Base-by-base conservation (phyloP, 192 early-diverging fungal genomes). In the Tieghemiomyces parasiticus region DNA sequence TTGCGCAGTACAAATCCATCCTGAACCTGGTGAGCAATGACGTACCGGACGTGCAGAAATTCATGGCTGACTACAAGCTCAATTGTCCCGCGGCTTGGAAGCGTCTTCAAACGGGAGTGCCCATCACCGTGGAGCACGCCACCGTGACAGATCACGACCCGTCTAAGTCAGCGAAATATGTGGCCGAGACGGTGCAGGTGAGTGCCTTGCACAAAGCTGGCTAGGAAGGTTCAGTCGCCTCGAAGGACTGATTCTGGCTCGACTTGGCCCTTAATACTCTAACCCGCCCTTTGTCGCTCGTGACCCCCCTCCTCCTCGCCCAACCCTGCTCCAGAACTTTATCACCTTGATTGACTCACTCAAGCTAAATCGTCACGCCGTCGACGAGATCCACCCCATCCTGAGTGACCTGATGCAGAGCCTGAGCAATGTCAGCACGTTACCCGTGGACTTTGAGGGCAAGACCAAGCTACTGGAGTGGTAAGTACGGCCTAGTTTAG, bases 311-410 rank as follows among this genome's bases (percentile, higher is more conserved):
- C n/a, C n/a, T n/a, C n/a, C n/a, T n/a, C n/a, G n/a, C n/a, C n/a
- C n/a, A n/a, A n/a, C n/a, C n/a, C n/a, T n/a, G n/a, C n/a, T n/a
- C n/a, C 74, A 87, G 76, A 78, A 78, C 58, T 98, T 95, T 66
- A 95, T 95, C 60, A 98, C 92, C 1, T 73, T 88, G 0, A 86
- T 93, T 87, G 93, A 98, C 69, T 78, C 79, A 9, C 75, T 98
- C 22, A 88, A 83, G 61, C 65, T 98, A 51, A 82, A 87, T 51
- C 78, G 86, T 62, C 72, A 79, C 2, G 92, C 91, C 0, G 90
- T 91, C 1, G 95, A 98, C 65, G 81, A 92, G 58, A 70, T 98
- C 20, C 95, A 98, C 59, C 93, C 91, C 22, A 69, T 87, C 34
- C 62, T 98, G 24, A 80, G 78, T 8, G 92, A 95, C 38, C 62